Evolutionary conservation across 768 basidiomycete genomes (phyloP), one percentile per base, ranked within the genome.

Genomic region (Hericium erinaceus): DNA sequence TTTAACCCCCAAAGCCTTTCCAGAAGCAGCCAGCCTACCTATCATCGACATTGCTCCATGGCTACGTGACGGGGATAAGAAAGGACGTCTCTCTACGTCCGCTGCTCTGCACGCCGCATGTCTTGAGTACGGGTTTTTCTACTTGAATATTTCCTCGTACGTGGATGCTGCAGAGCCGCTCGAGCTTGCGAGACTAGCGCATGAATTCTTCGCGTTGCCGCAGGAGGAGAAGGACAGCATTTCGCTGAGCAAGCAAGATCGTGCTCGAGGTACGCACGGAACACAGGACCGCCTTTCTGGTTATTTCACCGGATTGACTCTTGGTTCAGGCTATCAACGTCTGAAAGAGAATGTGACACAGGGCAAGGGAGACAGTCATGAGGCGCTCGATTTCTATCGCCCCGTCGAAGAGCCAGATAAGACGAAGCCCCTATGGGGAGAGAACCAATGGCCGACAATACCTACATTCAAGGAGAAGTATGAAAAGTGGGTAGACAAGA

Each of bases 301-400:
- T 12, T 13, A 49, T 54, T 20, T 28, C 8, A 22, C 22, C 10
- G 18, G 2, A 46, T 39, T 3, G 13, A 10, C 9, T 16, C 22
- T 57, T 18, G 3, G 38, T 50, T 16, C 63, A 94, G 93, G 93
- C 7, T 95, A 93, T 66, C 83, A 84, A 49, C 75, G 81, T 52
- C 68, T 97, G 33, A 84, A 83, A 58, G 88, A 95, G 74, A 93
- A 95, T 61, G 80, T 95, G 11, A 95, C 93, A 0, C 83, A 84
- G 61, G 89, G 90, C 8, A 86, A 85, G 68, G 82, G 85, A 4
- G 90, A 94, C 65, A 87, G 84, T 59, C 90, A 92, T 60, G 92
- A 95, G 73, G 90, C 80, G 2, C 68, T 94, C 40, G 93, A 95
- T 64, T 81, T 91, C 54, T 93, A 92, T 66, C 81, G 76, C 26